These are phyloP conservation scores for Eucalyptus microcorys DNA, from an alignment of 345 rosid genomes.

Conservation along the genomic window DNA sequence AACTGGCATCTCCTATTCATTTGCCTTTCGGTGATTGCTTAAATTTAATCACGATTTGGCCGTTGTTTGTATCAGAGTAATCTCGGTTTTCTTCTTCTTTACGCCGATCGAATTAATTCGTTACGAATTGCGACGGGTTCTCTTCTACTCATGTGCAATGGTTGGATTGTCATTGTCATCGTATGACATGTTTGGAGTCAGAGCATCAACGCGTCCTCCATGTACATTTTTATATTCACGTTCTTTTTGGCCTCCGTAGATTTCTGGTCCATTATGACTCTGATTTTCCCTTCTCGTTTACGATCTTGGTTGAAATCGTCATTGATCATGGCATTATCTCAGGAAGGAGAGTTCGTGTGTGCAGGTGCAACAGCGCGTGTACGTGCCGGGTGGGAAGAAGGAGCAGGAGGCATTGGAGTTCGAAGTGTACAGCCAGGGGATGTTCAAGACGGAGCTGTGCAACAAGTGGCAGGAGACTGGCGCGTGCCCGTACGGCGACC, in stretches of 20 bases:
- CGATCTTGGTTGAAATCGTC: background rate
- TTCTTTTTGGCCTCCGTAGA: background rate
- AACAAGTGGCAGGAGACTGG: slow-evolving; percentile 97
- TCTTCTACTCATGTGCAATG: background rate
- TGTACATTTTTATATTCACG: background rate
- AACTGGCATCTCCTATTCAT: background rate
- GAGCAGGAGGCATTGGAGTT: slow-evolving; percentile 44
- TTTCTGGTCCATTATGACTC: background rate
- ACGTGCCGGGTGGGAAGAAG: slow-evolving; percentile 24
- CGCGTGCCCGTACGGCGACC: slow-evolving; percentile 60
- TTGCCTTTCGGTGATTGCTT: background rate
- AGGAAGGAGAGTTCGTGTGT: background rate
- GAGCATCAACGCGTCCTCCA: background rate
- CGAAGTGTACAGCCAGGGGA: slow-evolving; percentile 76
- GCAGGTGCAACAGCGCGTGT: slow-evolving; percentile 20
- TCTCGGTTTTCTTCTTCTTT: background rate
- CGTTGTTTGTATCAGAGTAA: background rate
- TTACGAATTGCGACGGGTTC: background rate
- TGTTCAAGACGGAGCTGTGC: slow-evolving; percentile 85
- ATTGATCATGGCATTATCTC: background rate
- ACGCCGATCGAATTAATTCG: background rate
- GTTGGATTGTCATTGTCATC: background rate
- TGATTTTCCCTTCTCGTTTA: background rate
- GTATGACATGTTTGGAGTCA: background rate
- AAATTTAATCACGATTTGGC: background rate